A percentile compares a stretch with the other conserved stretches of the same genome.
These are phyloP conservation scores for Coemansia furcata DNA, from an alignment of 192 early-diverging fungal genomes.

Conservation along the genomic window DNA sequence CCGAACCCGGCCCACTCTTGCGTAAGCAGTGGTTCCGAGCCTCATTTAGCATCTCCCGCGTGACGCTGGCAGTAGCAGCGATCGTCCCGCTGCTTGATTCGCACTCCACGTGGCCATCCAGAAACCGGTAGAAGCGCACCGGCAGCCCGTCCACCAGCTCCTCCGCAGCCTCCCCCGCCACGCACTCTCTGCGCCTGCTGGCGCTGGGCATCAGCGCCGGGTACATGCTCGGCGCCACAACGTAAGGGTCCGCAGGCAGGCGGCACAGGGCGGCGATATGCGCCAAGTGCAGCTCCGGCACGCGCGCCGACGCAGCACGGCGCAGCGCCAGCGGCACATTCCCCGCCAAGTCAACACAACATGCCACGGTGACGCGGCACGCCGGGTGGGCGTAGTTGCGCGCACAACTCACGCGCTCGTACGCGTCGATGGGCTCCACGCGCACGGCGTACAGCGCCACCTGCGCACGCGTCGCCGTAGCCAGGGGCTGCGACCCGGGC, in stretches of 20 bases:
- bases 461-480: constrained; percentile 20
- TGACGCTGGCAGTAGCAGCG: not conserved
- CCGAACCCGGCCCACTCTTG: constrained; percentile 17
- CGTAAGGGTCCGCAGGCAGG: not conserved
- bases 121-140: constrained; percentile 9
- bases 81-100: not conserved
- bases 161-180: constrained; percentile 10
- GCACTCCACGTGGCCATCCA: constrained; percentile 15
- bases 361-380: constrained; percentile 38
- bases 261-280: constrained; percentile 7
- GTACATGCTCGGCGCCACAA: not conserved
- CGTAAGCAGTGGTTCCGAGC: constrained; percentile 24
- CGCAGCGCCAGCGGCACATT: constrained; percentile 43
- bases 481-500: constrained; percentile 43
- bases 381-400: constrained; percentile 18
- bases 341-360: constrained; percentile 37
- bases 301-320: constrained; percentile 23
- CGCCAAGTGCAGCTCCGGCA: constrained; percentile 19
- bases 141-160: constrained; percentile 25
- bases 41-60: not conserved
- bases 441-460: constrained; percentile 33
- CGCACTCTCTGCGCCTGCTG: not conserved
- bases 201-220: not conserved
- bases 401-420: constrained; percentile 32
- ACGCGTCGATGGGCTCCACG: constrained; percentile 46